A percentile compares a stretch with the other conserved stretches of the same genome.
Conservation (phyloP, 495 filamentous ascomycete species). For the Talaromyces thailandensis region DNA sequence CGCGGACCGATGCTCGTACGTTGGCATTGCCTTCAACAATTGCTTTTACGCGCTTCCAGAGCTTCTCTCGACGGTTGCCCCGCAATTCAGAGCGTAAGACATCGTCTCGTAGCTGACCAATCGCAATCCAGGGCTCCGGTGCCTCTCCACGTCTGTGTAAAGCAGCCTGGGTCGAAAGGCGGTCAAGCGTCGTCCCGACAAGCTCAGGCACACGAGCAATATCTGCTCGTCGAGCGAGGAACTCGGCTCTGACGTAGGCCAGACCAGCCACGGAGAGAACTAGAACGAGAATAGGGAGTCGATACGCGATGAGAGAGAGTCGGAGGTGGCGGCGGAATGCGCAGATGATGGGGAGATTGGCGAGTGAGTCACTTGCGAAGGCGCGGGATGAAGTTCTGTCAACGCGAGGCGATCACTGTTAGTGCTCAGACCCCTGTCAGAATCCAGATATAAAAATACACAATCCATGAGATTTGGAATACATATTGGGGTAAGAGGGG, state of each 20-base stretch:
- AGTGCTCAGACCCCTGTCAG: slow-evolving; percentile 50
- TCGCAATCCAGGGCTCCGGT: slow-evolving; percentile 66
- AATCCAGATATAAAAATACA: slow-evolving; percentile 27
- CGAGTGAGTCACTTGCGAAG: slow-evolving; percentile 69
- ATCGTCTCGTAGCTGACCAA: slow-evolving; percentile 86
- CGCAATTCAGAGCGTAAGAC: slow-evolving; percentile 76
- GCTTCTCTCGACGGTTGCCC: slow-evolving; percentile 56
- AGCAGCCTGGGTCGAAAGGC: slow-evolving; percentile 73
- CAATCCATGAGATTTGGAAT: not conserved
- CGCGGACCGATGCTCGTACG: slow-evolving; percentile 74
- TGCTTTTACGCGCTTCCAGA: slow-evolving; percentile 73
- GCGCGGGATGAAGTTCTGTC: slow-evolving; percentile 56
- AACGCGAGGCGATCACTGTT: slow-evolving; percentile 64
- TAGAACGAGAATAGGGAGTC: slow-evolving; percentile 79
- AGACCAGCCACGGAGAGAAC: slow-evolving; percentile 37
- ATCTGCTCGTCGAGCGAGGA: slow-evolving; percentile 48
- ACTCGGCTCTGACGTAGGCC: slow-evolving; percentile 48
- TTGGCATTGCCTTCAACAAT: slow-evolving; percentile 93
- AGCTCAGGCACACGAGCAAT: slow-evolving; percentile 65
- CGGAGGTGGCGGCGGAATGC: slow-evolving; percentile 80
- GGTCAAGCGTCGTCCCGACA: slow-evolving; percentile 72
- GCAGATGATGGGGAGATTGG: slow-evolving; percentile 80
- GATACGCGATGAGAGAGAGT: slow-evolving; percentile 89
- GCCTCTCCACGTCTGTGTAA: slow-evolving; percentile 57
- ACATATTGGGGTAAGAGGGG: slow-evolving; percentile 7